Percentiles rank a stretch among this genome's conserved stretches.
phyloP scores from a whole-genome alignment of 1,139 yeast genomes.

The Kodamaea alishanica region DNA sequence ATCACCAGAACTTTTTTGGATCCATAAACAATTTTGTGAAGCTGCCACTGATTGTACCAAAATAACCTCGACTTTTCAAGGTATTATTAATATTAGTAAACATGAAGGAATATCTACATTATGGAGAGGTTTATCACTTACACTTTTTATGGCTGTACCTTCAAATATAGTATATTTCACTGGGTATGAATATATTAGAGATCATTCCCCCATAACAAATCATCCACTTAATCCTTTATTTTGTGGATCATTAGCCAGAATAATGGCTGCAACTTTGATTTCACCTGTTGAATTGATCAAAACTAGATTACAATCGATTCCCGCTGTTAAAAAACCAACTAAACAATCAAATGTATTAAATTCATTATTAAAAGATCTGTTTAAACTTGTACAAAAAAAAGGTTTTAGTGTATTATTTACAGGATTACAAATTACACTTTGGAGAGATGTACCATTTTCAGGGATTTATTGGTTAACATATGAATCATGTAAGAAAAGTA shows the following conservation, averaged over 20 bases:
- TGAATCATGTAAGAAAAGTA: slow-evolving; percentile 42
- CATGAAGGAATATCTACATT: slow-evolving; percentile 74
- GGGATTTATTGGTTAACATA: slow-evolving; percentile 93
- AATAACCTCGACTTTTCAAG: slow-evolving; percentile 64
- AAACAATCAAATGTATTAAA: slow-evolving; percentile 32
- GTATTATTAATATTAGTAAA: slow-evolving; percentile 59
- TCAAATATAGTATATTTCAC: slow-evolving; percentile 91
- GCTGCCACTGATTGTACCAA: slow-evolving; percentile 30
- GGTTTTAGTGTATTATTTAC: slow-evolving; percentile 71
- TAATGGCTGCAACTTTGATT: slow-evolving; percentile 76
- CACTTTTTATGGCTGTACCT: slow-evolving; percentile 87
- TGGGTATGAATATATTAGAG: slow-evolving; percentile 85
- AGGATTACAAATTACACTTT: slow-evolving; percentile 81
- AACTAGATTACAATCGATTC: slow-evolving; percentile 85
- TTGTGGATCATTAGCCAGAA: slow-evolving; percentile 84
- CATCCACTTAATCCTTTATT: slow-evolving; percentile 65
- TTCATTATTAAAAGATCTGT: slow-evolving; percentile 55
- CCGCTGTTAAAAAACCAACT: slow-evolving; percentile 24
- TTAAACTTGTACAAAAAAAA: slow-evolving; percentile 47
- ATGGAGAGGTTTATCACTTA: slow-evolving; percentile 87
- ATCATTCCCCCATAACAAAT: slow-evolving; percentile 57
- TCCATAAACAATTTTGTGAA: slow-evolving; percentile 36
- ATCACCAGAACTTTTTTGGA: slow-evolving; percentile 37
- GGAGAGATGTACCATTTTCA: slow-evolving; percentile 97
- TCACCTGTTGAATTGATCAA: slow-evolving; percentile 87